Base-by-base conservation (phyloP, 768 basidiomycete genomes). In the Lactarius evosmus region DNA sequence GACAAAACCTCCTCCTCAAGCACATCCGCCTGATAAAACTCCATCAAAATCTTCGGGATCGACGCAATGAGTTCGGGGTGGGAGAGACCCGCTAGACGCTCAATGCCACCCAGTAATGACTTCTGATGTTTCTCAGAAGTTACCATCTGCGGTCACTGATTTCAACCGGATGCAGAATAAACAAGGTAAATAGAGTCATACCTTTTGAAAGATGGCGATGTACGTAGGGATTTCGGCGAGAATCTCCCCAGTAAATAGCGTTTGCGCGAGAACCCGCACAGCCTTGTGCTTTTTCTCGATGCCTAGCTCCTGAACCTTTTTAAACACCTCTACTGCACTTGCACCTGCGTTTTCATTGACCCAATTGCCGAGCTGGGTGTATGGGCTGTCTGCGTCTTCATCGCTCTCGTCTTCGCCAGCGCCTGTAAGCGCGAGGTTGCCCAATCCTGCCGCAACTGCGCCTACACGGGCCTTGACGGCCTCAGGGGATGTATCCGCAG, bases 81-180 rank as follows among this genome's bases (percentile, higher is more conserved):
- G 22, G 82, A 75, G 62, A 93, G 76, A 55, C 93, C 96, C 56
- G 91, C 85, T 61, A 87, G 80, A 19, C 92, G 89, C 73, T 99
- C 97, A 55, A 98, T 78, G 58, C 97, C 97, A 30, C 97, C 97
- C 7, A 98, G 82, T 33, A 99, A 78, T 0, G 95, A 80, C 76
- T 98, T 99, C 75, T 97, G 93, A 70, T 96, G 92, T 75, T 95
- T 98, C 80, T 98, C 96, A 2, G 89, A 88, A 0, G 88, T 88
- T 55, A 91, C 86, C 82, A 95, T 83, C 93, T 95, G 8, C 27
- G 29, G 5, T 38, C n/a, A 49, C 61, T 66, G 50, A 52, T 17
- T 51, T 50, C 14, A 50, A 27, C n/a, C 7, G 3, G 41, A 50
- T 16, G 6, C 19, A 53, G 19, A 58, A 7, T 7, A 4, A 56